Conservation (phyloP, 192 early-diverging fungal species). For the Podila clonocystis region DNA sequence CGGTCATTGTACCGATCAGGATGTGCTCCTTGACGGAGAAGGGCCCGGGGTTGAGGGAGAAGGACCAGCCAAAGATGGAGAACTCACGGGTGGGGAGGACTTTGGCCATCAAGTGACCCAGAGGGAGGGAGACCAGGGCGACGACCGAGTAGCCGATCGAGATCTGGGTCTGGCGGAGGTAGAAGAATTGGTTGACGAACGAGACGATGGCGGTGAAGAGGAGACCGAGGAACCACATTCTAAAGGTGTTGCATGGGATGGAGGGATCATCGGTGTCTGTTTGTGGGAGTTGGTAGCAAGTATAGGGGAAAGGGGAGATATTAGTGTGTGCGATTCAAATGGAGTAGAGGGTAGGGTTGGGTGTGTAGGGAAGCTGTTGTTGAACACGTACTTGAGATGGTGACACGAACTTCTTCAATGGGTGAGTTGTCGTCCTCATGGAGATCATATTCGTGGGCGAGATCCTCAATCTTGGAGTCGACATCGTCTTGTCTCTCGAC, state of each 20-base stretch:
- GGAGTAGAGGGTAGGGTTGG: too few species aligned
- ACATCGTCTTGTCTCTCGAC: background rate
- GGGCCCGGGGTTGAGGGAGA: slow-evolving; percentile 64
- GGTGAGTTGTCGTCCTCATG: slow-evolving; percentile 54
- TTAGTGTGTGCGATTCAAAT: too few species aligned
- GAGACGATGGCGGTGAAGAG: slow-evolving; percentile 23
- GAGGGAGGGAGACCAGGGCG: slow-evolving; percentile 54
- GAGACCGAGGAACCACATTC: background rate
- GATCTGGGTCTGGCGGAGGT: slow-evolving; percentile 51
- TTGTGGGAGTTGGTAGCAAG: background rate
- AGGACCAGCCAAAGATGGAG: background rate
- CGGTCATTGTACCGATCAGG: slow-evolving; percentile 60
- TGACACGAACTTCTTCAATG: slow-evolving; percentile 57
- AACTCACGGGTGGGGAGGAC: slow-evolving; percentile 24
- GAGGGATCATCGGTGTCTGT: slow-evolving; percentile 1
- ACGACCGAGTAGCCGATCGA: slow-evolving; percentile 46
- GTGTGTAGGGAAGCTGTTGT: background rate
- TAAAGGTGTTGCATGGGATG: background rate
- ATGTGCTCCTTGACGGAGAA: slow-evolving; percentile 71
- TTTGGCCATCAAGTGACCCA: slow-evolving; percentile 49
- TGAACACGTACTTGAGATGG: slow-evolving; percentile 46
- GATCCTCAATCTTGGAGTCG: too few species aligned
- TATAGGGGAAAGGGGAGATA: too few species aligned
- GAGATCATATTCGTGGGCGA: background rate
- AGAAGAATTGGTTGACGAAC: slow-evolving; percentile 60